Percentiles rank a stretch among this genome's conserved stretches.
Evolutionary conservation across 495 filamentous ascomycete species (phyloP).

Genomic region (Neurospora sp.): DNA sequence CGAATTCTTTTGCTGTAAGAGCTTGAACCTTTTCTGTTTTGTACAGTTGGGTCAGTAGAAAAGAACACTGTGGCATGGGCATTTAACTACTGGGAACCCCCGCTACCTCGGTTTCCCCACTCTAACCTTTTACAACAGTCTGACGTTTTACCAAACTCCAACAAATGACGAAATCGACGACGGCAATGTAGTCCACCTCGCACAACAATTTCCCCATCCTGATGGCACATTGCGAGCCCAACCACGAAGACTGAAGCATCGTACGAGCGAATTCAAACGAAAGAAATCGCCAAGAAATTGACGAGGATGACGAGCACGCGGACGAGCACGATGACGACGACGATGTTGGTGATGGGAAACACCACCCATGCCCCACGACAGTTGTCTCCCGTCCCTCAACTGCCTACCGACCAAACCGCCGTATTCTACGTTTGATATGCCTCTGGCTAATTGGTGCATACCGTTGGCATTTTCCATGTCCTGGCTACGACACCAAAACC

Average conservation of each 20-base stretch:
- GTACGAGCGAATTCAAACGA: not conserved
- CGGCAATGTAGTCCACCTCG: rapidly evolving
- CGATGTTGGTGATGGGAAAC: not conserved
- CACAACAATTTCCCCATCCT: not conserved
- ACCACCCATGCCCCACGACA: not conserved
- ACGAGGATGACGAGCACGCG: not conserved
- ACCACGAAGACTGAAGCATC: not conserved
- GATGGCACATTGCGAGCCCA: not conserved
- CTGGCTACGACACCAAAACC: not conserved
- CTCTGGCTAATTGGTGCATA: no score
- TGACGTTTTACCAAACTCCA: not conserved
- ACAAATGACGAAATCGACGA: not conserved
- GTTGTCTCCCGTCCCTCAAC: rapidly evolving
- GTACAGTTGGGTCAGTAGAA: not conserved
- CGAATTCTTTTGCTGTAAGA: not conserved
- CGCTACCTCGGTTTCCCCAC: not conserved
- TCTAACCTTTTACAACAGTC: no score
- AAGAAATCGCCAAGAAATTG: not conserved
- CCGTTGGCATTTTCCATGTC: not conserved
- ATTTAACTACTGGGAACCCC: no score
- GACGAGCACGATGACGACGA: not conserved
- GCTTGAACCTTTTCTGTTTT: not conserved
- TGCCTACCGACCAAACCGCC: not conserved
- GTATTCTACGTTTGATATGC: no score
- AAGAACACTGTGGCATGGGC: not conserved